A percentile compares a stretch with the other conserved stretches of the same genome.
Conservation (phyloP, 2,329 filamentous ascomycete species). For the Allantophomopsis cytisporea region DNA sequence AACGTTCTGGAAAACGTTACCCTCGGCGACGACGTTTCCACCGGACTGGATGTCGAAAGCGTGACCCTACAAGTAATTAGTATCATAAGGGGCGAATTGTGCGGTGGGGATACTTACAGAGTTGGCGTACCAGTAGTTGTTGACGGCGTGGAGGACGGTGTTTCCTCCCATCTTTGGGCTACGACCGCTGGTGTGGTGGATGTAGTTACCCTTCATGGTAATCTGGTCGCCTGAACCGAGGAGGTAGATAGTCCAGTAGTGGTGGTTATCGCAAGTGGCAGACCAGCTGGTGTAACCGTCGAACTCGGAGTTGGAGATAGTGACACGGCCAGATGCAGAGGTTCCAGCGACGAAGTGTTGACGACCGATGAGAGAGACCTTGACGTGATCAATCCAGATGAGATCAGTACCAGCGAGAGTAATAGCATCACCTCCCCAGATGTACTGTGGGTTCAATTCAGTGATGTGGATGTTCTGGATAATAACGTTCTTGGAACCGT, state of each 20-base stretch:
- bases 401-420: constrained; percentile 18
- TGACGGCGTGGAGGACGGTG: constrained; percentile 24
- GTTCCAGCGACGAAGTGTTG: constrained; percentile 26
- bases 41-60: constrained; percentile 25
- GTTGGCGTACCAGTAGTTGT: constrained; percentile 24
- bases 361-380: constrained; percentile 27
- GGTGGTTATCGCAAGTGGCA: constrained; percentile 27
- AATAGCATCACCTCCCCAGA: constrained; percentile 24
- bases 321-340: constrained; percentile 21
- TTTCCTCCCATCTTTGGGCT: constrained; percentile 26
- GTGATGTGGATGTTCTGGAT: constrained; percentile 15
- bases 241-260: constrained; percentile 32
- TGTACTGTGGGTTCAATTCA: constrained; percentile 21
- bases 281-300: constrained; percentile 27
- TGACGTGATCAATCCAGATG: constrained; percentile 24
- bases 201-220: constrained; percentile 28
- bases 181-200: constrained; percentile 29
- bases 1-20: constrained; percentile 28
- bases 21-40: constrained; percentile 24
- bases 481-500: constrained; percentile 11
- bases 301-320: constrained; percentile 31
- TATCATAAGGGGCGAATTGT: no score
- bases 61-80: constrained; percentile 23
- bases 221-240: constrained; percentile 23
- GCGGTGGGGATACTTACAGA: no score